A percentile compares a stretch with the other conserved stretches of the same genome.
Conservation (phyloP, 2,329 filamentous ascomycete genomes). For the Ophiostoma fasciatum region DNA sequence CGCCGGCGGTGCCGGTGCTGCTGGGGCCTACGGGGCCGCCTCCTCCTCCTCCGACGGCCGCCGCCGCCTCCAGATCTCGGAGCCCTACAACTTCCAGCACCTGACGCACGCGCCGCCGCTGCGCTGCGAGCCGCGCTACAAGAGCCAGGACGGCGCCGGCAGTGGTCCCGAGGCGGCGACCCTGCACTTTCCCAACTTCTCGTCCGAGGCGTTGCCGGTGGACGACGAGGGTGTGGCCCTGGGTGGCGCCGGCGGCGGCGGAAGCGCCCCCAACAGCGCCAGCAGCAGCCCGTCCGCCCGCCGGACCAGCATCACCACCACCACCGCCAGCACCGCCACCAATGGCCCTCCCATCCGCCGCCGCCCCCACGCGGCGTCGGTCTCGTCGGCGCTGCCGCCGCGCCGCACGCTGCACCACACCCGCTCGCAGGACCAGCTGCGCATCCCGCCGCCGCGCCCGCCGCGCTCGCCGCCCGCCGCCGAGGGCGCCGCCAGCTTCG, state of each 20-base stretch:
- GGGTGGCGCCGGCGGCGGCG: too few relatives aligned
- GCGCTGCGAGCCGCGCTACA: too few relatives aligned
- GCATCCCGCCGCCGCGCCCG: conserved; percentile 32
- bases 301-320: too few relatives aligned
- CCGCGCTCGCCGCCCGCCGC: conserved; percentile 34
- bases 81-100: conserved; percentile 53
- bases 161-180: conserved; percentile 27
- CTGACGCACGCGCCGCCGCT: too few relatives aligned
- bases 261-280: too few relatives aligned
- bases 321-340: too few relatives aligned
- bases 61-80: conserved; percentile 40
- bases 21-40: too few relatives aligned
- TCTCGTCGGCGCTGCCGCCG: conserved; percentile 9
- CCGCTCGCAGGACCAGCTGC: conserved; percentile 35
- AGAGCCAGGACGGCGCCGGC: too few relatives aligned
- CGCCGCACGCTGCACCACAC: conserved; percentile 26
- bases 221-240: conserved; percentile 4
- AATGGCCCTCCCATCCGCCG: conserved; percentile 7
- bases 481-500: too few relatives aligned
- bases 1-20: too few relatives aligned
- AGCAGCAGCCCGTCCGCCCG: too few relatives aligned
- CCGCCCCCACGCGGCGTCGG: conserved; percentile 17
- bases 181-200: conserved; percentile 32
- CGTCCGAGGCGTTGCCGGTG: conserved; percentile 26
- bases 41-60: too few relatives aligned